Percentiles rank a stretch among this genome's conserved stretches.
phyloP scores from a whole-genome alignment of 108 stramenopile genomes.

The Discostella stelligeroides region DNA sequence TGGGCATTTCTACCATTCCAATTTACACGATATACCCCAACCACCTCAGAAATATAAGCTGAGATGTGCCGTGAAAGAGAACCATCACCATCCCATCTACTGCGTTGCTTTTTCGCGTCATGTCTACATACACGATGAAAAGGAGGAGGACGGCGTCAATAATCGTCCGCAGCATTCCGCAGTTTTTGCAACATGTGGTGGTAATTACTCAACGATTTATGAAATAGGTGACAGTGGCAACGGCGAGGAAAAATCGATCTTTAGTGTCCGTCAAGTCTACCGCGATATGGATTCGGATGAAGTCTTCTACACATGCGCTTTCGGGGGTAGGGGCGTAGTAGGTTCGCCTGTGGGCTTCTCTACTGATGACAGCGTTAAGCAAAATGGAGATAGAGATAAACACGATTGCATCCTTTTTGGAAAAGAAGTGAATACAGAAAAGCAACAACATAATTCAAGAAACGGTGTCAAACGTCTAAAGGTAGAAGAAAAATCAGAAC shows the following conservation, averaged over 20 bases:
- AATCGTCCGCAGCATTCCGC: slow-evolving; percentile 8
- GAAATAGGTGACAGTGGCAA: slow-evolving; percentile 34
- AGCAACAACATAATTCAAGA: background rate
- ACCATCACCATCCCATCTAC: slow-evolving; percentile 61
- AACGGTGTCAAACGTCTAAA: background rate
- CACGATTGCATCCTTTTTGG: slow-evolving; percentile 17
- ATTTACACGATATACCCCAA: background rate
- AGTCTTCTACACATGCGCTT: slow-evolving; percentile 66
- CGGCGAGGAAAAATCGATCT: background rate
- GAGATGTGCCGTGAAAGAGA: slow-evolving; percentile 42
- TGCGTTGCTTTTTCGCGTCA: slow-evolving; percentile 63
- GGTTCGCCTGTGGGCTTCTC: slow-evolving; percentile 42
- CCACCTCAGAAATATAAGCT: slow-evolving; percentile 12
- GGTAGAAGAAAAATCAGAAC: background rate
- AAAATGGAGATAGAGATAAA: slow-evolving; percentile 2
- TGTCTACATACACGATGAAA: slow-evolving; percentile 8
- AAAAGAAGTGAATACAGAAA: background rate
- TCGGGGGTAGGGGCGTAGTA: slow-evolving; percentile 59
- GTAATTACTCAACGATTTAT: slow-evolving; percentile 56
- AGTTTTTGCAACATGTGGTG: slow-evolving; percentile 69
- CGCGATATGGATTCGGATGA: slow-evolving; percentile 61
- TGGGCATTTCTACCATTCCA: too few species aligned
- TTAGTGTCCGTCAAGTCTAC: slow-evolving; percentile 57
- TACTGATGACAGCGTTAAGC: background rate
- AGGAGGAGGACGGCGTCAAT: background rate